A percentile compares a stretch with the other conserved stretches of the same genome.
phyloP scores from a whole-genome alignment of 305 asterid genomes.

The Fraxinus dipetala region DNA sequence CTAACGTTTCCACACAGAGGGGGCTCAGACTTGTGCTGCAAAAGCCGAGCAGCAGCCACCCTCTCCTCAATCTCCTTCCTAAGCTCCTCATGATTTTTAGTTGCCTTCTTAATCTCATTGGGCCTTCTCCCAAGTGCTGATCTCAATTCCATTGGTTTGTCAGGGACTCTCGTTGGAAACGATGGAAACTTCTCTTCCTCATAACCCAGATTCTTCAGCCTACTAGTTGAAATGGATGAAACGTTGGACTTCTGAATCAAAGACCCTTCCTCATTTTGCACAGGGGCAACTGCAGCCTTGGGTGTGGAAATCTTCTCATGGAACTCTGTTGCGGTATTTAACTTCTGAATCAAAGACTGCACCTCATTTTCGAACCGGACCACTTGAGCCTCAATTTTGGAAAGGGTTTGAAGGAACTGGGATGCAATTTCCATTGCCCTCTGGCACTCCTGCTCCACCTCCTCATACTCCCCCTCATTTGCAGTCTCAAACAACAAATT shows the following conservation, averaged over 20 bases:
- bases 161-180: conserved; percentile 70
- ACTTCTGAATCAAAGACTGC: conserved; percentile 67
- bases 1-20: conserved; percentile 23
- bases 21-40: conserved; percentile 10
- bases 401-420: conserved; percentile 61
- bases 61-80: conserved; percentile 79
- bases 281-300: neutral
- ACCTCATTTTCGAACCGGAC: conserved; percentile 59
- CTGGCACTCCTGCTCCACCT: conserved; percentile 76
- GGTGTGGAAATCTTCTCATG: neutral
- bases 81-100: conserved; percentile 77
- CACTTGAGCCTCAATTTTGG: conserved; percentile 56
- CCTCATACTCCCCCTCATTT: conserved; percentile 72
- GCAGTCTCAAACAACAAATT: conserved; percentile 72
- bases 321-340: conserved; percentile 19
- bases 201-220: conserved; percentile 61
- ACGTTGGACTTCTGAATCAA: conserved; percentile 19
- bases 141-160: conserved; percentile 83
- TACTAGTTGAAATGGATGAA: conserved; percentile 72
- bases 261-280: neutral
- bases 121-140: conserved; percentile 63
- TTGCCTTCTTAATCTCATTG: conserved; percentile 77
- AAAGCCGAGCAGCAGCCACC: too few relatives aligned
- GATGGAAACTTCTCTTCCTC: conserved; percentile 79
- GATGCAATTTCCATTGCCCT: conserved; percentile 71